phyloP scores from a whole-genome alignment of 805 yeast genomes.

The Candida tammaniensis region DNA sequence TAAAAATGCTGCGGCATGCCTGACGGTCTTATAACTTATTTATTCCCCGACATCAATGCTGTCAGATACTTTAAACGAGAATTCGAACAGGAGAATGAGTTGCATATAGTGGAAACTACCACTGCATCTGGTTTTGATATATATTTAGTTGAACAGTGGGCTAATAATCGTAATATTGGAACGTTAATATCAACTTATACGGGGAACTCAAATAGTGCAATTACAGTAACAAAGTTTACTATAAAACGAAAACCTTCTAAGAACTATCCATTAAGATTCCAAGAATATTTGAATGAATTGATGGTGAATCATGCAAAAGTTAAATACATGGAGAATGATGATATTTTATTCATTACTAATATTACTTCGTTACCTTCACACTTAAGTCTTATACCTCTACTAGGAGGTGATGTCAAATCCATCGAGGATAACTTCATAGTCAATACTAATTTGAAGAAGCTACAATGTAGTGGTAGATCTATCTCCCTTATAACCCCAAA shows the following conservation, averaged over 20 bases:
- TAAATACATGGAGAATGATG: constrained; percentile 43
- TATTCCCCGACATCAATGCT: constrained; percentile 59
- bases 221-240: constrained; percentile 57
- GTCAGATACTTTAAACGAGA: constrained; percentile 44
- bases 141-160: constrained; percentile 95
- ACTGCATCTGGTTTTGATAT: constrained; percentile 75
- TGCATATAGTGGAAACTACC: constrained; percentile 44
- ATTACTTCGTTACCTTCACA: constrained; percentile 77
- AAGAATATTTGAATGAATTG: constrained; percentile 63
- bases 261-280: constrained; percentile 52
- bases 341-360: constrained; percentile 68
- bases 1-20: constrained; percentile 2
- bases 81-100: constrained; percentile 28
- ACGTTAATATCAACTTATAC: constrained; percentile 78
- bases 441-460: constrained; percentile 71
- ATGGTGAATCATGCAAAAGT: constrained; percentile 65
- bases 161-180: constrained; percentile 63
- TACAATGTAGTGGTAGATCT: constrained; percentile 85
- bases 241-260: constrained; percentile 45
- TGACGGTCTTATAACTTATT: constrained; percentile 31
- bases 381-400: constrained; percentile 67
- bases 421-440: constrained; percentile 61
- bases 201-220: constrained; percentile 68
- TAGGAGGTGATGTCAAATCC: constrained; percentile 51
- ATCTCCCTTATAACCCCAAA: constrained; percentile 61